A percentile compares a stretch with the other conserved stretches of the same genome.
Conservation (phyloP, 345 rosid genomes). For the Hypericum androsaemum region DNA sequence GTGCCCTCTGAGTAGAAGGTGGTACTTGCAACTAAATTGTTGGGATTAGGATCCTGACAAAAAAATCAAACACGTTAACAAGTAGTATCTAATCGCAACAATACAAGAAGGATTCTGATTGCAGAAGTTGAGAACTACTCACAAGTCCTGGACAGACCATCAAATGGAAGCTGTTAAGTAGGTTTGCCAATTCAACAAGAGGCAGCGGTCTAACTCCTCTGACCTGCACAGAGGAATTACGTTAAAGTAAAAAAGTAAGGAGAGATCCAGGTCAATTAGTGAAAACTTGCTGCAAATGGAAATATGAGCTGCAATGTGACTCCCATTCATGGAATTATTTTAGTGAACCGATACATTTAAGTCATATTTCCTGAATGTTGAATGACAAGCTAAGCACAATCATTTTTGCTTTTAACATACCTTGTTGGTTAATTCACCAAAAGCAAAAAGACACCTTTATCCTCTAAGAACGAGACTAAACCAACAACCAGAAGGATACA, state of each 20-base stretch:
- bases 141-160: constrained; percentile 87
- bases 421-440: too few relatives aligned
- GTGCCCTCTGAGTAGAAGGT: constrained; percentile 84
- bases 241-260: too few relatives aligned
- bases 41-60: constrained; percentile 91
- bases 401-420: too few relatives aligned
- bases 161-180: constrained; percentile 63
- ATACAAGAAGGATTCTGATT: background rate
- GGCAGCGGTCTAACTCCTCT: constrained; percentile 85
- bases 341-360: too few relatives aligned
- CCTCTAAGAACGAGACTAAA: too few relatives aligned
- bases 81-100: background rate
- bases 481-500: too few relatives aligned
- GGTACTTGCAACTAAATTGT: constrained; percentile 88
- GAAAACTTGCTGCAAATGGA: background rate
- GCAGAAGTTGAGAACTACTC: constrained; percentile 29
- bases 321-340: too few relatives aligned
- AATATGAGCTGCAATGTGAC: background rate
- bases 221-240: constrained; percentile 38
- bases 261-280: background rate
- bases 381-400: too few relatives aligned
- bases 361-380: too few relatives aligned
- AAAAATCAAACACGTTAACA: constrained; percentile 17
- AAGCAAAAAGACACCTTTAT: too few relatives aligned
- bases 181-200: constrained; percentile 78